Evolutionary conservation across 345 rosid genomes (phyloP).

Genomic region (Citrus australasica): DNA sequence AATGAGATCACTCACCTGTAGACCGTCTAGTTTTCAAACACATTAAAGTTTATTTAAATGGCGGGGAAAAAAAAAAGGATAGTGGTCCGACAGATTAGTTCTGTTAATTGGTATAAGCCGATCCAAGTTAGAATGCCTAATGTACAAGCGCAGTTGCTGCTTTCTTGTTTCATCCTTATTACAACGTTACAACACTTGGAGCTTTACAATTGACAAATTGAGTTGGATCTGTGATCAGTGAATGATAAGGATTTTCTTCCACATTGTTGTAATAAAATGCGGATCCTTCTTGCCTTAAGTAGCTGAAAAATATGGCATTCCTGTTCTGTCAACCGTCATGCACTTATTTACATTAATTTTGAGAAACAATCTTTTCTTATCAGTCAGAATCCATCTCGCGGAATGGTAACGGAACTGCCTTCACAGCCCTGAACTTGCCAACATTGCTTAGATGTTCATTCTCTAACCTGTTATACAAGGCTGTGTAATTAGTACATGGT

Average conservation of each 20-base stretch:
- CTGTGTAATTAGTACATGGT: not conserved
- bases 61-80: not conserved
- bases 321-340: not conserved
- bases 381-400: slow-evolving; percentile 64
- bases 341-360: slow-evolving; percentile 10
- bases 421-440: slow-evolving; percentile 85
- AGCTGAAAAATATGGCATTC: not conserved
- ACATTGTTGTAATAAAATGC: slow-evolving; percentile 6
- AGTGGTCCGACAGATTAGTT: not conserved
- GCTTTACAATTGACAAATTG: slow-evolving; percentile 5
- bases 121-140: slow-evolving; percentile 5
- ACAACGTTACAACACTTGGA: not conserved
- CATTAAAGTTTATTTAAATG: not conserved
- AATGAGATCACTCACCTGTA: not conserved
- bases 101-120: not conserved
- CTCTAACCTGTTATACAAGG: slow-evolving; percentile 58
- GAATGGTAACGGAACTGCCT: slow-evolving; percentile 84
- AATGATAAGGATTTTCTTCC: not conserved
- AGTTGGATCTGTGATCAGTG: slow-evolving; percentile 3
- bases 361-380: slow-evolving; percentile 30
- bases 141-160: not conserved
- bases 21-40: not conserved
- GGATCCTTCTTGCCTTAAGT: slow-evolving; percentile 6
- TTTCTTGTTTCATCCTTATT: not conserved
- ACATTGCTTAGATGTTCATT: slow-evolving; percentile 89